These are phyloP conservation scores for Fistulina hepatica DNA, from an alignment of 1,284 basidiomycete species.

Conservation along the genomic window DNA sequence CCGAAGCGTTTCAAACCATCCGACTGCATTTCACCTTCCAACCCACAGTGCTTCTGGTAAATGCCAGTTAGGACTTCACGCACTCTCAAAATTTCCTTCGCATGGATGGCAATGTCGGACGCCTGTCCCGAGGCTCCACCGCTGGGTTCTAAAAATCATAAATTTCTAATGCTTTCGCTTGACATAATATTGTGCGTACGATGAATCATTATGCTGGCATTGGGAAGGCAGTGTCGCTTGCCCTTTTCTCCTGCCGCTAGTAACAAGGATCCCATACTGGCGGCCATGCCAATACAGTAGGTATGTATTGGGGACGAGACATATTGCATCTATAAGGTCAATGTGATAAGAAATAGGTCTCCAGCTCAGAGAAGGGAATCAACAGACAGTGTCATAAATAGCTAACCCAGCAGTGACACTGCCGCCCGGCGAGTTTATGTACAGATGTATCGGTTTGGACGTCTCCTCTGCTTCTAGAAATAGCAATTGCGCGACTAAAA, in stretches of 20 bases:
- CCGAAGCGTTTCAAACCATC: conserved; percentile 69
- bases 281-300: conserved; percentile 87
- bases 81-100: conserved; percentile 85
- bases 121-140: conserved; percentile 91
- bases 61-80: conserved; percentile 73
- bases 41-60: conserved; percentile 71
- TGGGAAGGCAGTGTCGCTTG: conserved; percentile 80
- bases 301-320: conserved; percentile 90
- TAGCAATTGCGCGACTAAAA: conserved; percentile 81
- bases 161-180: conserved; percentile 10
- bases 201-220: conserved; percentile 94
- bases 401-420: conserved; percentile 89
- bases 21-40: conserved; percentile 50
- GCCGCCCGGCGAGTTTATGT: conserved; percentile 92
- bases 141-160: conserved; percentile 64
- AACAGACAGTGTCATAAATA: conserved; percentile 83
- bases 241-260: conserved; percentile 55
- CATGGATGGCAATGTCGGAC: conserved; percentile 88
- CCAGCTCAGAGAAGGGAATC: background rate
- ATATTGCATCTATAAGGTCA: conserved; percentile 66
- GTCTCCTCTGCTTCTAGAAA: conserved; percentile 93
- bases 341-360: background rate
- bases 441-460: conserved; percentile 83
- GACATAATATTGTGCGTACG: conserved; percentile 43
- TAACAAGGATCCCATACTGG: conserved; percentile 81